Percentiles rank a stretch among this genome's conserved stretches.
phyloP scores from a whole-genome alignment of 2,329 filamentous ascomycete species.

The Fusarium sp. region DNA sequence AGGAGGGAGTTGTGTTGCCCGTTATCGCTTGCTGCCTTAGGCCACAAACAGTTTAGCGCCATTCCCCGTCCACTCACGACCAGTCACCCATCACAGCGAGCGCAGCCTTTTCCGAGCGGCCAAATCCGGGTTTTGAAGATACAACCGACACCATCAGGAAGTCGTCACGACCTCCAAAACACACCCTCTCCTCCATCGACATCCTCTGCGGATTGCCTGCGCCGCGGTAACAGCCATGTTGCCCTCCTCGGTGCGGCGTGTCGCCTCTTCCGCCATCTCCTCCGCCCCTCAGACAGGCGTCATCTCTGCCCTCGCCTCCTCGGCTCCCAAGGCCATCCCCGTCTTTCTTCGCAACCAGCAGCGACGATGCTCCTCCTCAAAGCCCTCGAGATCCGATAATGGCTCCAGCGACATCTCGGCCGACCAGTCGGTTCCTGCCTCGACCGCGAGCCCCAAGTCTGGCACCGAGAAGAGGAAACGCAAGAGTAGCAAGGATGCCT shows the following conservation, averaged over 20 bases:
- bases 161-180: slow-evolving; percentile 42
- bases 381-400: slow-evolving; percentile 67
- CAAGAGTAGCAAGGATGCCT: slow-evolving; percentile 62
- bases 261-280: slow-evolving; percentile 57
- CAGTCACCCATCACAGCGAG: slow-evolving; percentile 27
- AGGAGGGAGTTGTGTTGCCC: slow-evolving; percentile 9
- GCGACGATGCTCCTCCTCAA: slow-evolving; percentile 66
- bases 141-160: slow-evolving; percentile 48
- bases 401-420: slow-evolving; percentile 61
- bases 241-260: slow-evolving; percentile 64
- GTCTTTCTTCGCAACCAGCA: slow-evolving; percentile 56
- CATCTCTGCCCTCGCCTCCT: slow-evolving; percentile 53
- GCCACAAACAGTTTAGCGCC: slow-evolving; percentile 46
- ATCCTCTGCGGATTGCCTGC: slow-evolving; percentile 31
- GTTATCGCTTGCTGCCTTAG: slow-evolving; percentile 49
- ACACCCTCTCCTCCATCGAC: slow-evolving; percentile 29
- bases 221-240: slow-evolving; percentile 55
- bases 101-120: slow-evolving; percentile 50
- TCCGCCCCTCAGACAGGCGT: slow-evolving; percentile 56
- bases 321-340: slow-evolving; percentile 51
- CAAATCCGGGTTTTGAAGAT: slow-evolving; percentile 50
- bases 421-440: slow-evolving; percentile 58
- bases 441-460: slow-evolving; percentile 54
- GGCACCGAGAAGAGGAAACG: slow-evolving; percentile 64
- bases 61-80: slow-evolving; percentile 16